Evolutionary conservation across 129 eudicot genomes (phyloP).

Genomic region (Escallonia rubra): DNA sequence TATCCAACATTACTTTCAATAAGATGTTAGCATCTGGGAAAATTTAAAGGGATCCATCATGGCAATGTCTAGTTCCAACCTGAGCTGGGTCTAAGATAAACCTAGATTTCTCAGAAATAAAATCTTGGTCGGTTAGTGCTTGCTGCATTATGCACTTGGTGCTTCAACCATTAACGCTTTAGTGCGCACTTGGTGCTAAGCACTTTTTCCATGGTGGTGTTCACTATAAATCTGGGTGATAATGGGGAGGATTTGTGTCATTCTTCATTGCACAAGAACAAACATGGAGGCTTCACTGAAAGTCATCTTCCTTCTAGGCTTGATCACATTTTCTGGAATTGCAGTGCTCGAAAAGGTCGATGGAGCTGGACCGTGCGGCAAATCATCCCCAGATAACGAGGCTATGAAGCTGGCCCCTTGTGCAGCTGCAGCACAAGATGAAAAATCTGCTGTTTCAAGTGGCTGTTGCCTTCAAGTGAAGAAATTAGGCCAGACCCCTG

Average conservation of each 20-base stretch:
- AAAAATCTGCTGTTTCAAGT: slow-evolving; percentile 26
- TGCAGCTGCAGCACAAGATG: slow-evolving; percentile 42
- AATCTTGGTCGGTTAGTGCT: not conserved
- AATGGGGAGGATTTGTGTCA: not conserved
- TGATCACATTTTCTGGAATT: slow-evolving; percentile 18
- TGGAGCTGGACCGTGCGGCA: slow-evolving; percentile 41
- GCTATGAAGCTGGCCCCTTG: slow-evolving; percentile 58
- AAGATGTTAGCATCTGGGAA: not conserved
- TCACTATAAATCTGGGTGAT: slow-evolving; percentile 15
- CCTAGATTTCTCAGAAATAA: not conserved
- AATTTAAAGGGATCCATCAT: not conserved
- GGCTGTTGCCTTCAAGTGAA: slow-evolving; percentile 41
- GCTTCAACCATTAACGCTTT: slow-evolving; percentile 19
- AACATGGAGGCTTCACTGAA: slow-evolving; percentile 24
- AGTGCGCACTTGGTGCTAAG: not conserved
- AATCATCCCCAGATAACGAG: slow-evolving; percentile 35
- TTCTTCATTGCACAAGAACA: not conserved
- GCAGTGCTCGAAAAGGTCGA: slow-evolving; percentile 17
- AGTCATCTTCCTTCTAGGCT: slow-evolving; percentile 9
- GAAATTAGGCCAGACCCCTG: slow-evolving; percentile 42
- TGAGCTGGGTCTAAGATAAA: no score
- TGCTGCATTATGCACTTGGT: not conserved
- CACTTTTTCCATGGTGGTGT: not conserved
- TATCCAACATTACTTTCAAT: no score
- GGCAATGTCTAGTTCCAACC: not conserved